These are phyloP conservation scores for Verbena officinalis DNA, from an alignment of 257 asterid genomes.

Conservation along the genomic window DNA sequence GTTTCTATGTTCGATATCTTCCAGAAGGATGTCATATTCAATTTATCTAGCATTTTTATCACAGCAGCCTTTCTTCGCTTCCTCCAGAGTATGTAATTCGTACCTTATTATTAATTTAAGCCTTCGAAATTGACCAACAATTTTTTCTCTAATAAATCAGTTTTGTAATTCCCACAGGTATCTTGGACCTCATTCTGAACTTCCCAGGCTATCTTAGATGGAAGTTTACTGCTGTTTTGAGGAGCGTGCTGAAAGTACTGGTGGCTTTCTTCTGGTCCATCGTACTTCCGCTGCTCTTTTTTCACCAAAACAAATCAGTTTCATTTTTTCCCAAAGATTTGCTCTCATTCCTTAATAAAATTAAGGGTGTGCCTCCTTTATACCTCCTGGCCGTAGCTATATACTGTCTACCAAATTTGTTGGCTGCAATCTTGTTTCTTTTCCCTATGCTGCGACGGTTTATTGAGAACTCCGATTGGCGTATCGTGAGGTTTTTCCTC, in stretches of 20 bases:
- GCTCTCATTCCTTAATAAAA: conserved; percentile 62
- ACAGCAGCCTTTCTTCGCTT: conserved; percentile 90
- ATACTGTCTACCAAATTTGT: conserved; percentile 82
- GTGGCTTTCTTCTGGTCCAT: conserved; percentile 86
- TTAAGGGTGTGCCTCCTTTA: conserved; percentile 88
- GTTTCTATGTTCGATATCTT: conserved; percentile 63
- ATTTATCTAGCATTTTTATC: conserved; percentile 82
- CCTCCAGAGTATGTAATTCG: conserved; percentile 72
- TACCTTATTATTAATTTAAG: conserved; percentile 1
- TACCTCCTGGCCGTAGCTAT: conserved; percentile 74
- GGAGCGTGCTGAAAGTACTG: conserved; percentile 76
- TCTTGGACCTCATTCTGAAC: conserved; percentile 81
- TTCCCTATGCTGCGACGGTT: conserved; percentile 95
- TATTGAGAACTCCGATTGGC: conserved; percentile 97
- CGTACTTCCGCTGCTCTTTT: conserved; percentile 73
- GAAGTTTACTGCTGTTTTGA: conserved; percentile 72
- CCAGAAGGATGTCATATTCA: conserved; percentile 54
- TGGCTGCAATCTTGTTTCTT: conserved; percentile 68
- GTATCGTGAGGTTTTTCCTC: conserved; percentile 76
- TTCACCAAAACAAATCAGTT: conserved; percentile 53
- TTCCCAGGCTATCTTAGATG: conserved; percentile 94
- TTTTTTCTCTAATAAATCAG: conserved; percentile 18
- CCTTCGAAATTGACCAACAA: conserved; percentile 2
- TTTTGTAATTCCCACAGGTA: conserved; percentile 52
- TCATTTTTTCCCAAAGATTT: conserved; percentile 41